phyloP scores from a whole-genome alignment of 495 filamentous ascomycete genomes.

The Aspergillus homomorphus region DNA sequence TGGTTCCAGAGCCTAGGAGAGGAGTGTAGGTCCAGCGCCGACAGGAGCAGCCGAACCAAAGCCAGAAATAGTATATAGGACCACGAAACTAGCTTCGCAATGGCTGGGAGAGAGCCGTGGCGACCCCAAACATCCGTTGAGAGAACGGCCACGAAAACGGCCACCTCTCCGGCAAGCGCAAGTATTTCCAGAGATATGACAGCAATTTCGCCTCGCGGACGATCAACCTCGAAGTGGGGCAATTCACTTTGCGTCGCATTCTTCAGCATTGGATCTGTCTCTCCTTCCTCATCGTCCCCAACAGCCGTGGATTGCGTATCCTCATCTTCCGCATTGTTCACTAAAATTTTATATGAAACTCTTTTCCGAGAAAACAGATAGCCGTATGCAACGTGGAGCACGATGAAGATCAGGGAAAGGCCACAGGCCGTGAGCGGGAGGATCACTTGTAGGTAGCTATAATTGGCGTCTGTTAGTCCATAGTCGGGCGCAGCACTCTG shows the following conservation, averaged over 20 bases:
- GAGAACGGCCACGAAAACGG: slow-evolving; percentile 60
- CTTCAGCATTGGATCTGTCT: slow-evolving; percentile 60
- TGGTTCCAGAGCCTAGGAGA: slow-evolving; percentile 88
- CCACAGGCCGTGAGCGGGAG: slow-evolving; percentile 71
- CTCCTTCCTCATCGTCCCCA: slow-evolving; percentile 59
- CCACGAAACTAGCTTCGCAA: slow-evolving; percentile 69
- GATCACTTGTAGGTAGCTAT: slow-evolving; percentile 78
- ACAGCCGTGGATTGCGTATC: slow-evolving; percentile 42
- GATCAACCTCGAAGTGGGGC: slow-evolving; percentile 69
- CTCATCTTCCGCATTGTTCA: slow-evolving; percentile 43
- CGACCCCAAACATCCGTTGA: slow-evolving; percentile 52
- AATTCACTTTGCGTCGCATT: slow-evolving; percentile 64
- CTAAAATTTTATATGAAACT: slow-evolving; percentile 31
- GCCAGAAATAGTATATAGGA: slow-evolving; percentile 76
- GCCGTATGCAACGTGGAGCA: slow-evolving; percentile 52
- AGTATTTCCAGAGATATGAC: slow-evolving; percentile 70
- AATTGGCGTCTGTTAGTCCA: background rate
- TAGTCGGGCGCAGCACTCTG: background rate
- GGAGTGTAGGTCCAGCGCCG: slow-evolving; percentile 57
- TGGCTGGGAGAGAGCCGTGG: slow-evolving; percentile 56
- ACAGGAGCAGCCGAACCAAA: slow-evolving; percentile 67
- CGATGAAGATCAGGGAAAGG: slow-evolving; percentile 66
- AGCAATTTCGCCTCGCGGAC: slow-evolving; percentile 67
- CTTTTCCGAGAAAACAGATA: slow-evolving; percentile 39
- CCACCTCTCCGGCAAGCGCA: slow-evolving; percentile 68